phyloP scores from a whole-genome alignment of 2,329 filamentous ascomycete species.

The Calonectria henricotiae region DNA sequence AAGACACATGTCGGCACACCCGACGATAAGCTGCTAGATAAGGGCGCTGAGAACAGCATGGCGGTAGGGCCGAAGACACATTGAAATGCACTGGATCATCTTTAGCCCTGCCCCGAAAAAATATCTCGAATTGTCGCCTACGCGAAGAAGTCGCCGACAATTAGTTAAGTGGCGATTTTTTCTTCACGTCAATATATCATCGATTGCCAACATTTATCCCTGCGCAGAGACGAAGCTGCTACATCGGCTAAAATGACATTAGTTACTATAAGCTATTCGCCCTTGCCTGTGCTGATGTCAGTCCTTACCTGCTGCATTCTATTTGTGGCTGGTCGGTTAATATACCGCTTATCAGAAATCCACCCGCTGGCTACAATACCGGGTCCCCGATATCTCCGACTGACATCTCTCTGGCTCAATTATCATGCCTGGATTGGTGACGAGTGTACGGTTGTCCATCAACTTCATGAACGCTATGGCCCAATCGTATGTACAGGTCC shows the following conservation, averaged over 20 bases:
- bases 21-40: slow-evolving; percentile 18
- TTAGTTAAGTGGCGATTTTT: no score
- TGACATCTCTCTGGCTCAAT: slow-evolving; percentile 31
- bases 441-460: slow-evolving; percentile 30
- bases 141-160: no score
- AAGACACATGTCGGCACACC: background rate
- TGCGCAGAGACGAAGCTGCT: background rate
- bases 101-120: slow-evolving; percentile 12
- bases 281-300: background rate
- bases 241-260: background rate
- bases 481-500: slow-evolving; percentile 59
- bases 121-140: background rate
- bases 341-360: slow-evolving; percentile 12
- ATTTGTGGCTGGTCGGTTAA: background rate
- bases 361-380: slow-evolving; percentile 34
- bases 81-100: slow-evolving; percentile 5
- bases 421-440: slow-evolving; percentile 37
- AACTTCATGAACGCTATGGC: slow-evolving; percentile 57
- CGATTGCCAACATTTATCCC: background rate
- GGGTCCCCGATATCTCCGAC: slow-evolving; percentile 25
- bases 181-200: background rate
- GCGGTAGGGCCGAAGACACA: slow-evolving; percentile 15
- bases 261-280: background rate
- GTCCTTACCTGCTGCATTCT: background rate
- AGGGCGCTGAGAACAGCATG: background rate